Evolutionary conservation across 805 yeast species (phyloP).

Genomic region (Candida pseudofarinosa): DNA sequence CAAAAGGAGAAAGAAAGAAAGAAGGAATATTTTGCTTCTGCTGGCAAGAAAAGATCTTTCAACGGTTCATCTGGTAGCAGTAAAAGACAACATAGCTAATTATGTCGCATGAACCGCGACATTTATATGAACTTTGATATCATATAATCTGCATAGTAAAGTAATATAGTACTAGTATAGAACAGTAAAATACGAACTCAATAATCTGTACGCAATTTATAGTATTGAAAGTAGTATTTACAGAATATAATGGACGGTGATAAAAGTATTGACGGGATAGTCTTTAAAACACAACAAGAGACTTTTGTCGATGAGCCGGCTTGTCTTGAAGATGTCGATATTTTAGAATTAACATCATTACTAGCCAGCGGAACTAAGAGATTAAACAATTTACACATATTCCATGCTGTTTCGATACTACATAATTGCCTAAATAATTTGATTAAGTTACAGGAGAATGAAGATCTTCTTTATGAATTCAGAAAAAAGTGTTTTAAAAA

Average conservation of each 20-base stretch:
- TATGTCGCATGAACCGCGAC: neutral
- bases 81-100: neutral
- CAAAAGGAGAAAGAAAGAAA: conserved; percentile 82
- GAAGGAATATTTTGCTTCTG: conserved; percentile 76
- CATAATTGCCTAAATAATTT: conserved; percentile 27
- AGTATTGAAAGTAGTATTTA: too few relatives aligned
- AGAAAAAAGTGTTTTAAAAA: conserved; percentile 23
- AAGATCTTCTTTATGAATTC: conserved; percentile 18
- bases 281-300: conserved; percentile 33
- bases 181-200: neutral
- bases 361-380: conserved; percentile 27
- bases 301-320: conserved; percentile 40
- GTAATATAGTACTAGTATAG: neutral
- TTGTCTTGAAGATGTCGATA: conserved; percentile 27
- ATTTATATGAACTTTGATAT: neutral
- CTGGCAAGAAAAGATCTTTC: conserved; percentile 59
- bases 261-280: conserved; percentile 21
- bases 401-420: conserved; percentile 33
- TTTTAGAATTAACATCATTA: conserved; percentile 24
- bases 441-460: conserved; percentile 25
- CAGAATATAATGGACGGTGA: neutral
- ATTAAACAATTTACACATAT: conserved; percentile 29
- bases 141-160: neutral
- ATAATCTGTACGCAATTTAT: too few relatives aligned
- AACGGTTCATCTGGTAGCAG: neutral